Conservation (phyloP, 352 stramenopile species). For the Pythium aristosporum region DNA sequence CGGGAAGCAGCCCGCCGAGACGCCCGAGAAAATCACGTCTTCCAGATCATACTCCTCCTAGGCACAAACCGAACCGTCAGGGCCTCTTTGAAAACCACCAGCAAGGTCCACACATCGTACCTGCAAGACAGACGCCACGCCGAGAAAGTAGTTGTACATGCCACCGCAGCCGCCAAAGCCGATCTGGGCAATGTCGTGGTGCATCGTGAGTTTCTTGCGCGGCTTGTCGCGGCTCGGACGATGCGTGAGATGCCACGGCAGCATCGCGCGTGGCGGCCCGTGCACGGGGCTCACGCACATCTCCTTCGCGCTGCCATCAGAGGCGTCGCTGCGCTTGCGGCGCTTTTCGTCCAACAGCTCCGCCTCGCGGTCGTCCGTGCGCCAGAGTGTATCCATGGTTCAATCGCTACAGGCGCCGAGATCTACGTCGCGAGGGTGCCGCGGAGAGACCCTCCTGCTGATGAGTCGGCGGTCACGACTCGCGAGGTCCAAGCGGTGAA, state of each 20-base stretch:
- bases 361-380: conserved; percentile 31
- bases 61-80: neutral
- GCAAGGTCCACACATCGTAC: conserved; percentile 8
- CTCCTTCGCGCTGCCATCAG: neutral
- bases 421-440: neutral
- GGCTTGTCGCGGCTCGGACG: conserved; percentile 24
- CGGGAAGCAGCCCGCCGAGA: conserved; percentile 76
- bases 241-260: conserved; percentile 38
- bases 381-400: conserved; percentile 40
- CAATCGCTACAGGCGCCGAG: neutral
- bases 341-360: conserved; percentile 21
- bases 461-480: neutral
- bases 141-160: conserved; percentile 89
- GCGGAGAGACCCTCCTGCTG: conserved; percentile 1
- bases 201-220: conserved; percentile 53
- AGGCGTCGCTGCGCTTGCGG: conserved; percentile 22
- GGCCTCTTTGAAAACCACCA: neutral
- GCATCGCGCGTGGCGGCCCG: conserved; percentile 16
- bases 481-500: conserved; percentile 8
- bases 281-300: conserved; percentile 15
- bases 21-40: conserved; percentile 74
- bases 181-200: conserved; percentile 65
- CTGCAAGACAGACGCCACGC: conserved; percentile 72
- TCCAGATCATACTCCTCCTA: conserved; percentile 74
- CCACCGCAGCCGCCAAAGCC: conserved; percentile 79